Percentiles rank a stretch among this genome's conserved stretches.
Evolutionary conservation across 1,284 basidiomycete genomes (phyloP).

Genomic region (Trichosporon sp.): DNA sequence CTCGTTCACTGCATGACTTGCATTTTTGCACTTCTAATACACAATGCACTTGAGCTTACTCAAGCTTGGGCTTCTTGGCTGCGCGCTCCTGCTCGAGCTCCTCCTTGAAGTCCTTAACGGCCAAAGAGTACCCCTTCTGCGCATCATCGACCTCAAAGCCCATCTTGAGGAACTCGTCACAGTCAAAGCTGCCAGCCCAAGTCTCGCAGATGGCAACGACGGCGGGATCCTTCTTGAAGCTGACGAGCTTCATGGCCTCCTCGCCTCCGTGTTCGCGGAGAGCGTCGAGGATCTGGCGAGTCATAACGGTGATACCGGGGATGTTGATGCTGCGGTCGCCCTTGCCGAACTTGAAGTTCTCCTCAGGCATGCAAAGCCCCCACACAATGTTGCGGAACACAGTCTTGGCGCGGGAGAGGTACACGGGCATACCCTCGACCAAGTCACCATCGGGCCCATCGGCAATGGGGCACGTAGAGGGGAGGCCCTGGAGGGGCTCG

Average conservation of each 20-base stretch:
- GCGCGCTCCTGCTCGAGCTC: constrained; percentile 17
- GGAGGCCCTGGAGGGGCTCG: constrained; percentile 57
- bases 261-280: constrained; percentile 42
- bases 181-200: constrained; percentile 47
- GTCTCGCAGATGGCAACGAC: constrained; percentile 46
- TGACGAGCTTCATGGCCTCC: constrained; percentile 38
- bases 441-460: constrained; percentile 33
- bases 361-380: constrained; percentile 42
- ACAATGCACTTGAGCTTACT: neutral
- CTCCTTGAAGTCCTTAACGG: constrained; percentile 47
- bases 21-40: neutral
- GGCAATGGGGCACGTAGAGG: constrained; percentile 55
- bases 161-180: constrained; percentile 26
- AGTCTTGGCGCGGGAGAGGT: constrained; percentile 55
- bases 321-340: constrained; percentile 44
- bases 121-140: constrained; percentile 40
- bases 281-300: constrained; percentile 46
- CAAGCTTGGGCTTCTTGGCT: constrained; percentile 5
- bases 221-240: constrained; percentile 43
- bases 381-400: constrained; percentile 48
- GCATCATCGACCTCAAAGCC: constrained; percentile 45
- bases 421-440: constrained; percentile 53
- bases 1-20: neutral
- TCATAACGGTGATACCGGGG: constrained; percentile 47
- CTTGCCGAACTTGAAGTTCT: constrained; percentile 30